Base-by-base conservation (phyloP, 2,329 filamentous ascomycete genomes). In the Pseudocercospora ulei region DNA sequence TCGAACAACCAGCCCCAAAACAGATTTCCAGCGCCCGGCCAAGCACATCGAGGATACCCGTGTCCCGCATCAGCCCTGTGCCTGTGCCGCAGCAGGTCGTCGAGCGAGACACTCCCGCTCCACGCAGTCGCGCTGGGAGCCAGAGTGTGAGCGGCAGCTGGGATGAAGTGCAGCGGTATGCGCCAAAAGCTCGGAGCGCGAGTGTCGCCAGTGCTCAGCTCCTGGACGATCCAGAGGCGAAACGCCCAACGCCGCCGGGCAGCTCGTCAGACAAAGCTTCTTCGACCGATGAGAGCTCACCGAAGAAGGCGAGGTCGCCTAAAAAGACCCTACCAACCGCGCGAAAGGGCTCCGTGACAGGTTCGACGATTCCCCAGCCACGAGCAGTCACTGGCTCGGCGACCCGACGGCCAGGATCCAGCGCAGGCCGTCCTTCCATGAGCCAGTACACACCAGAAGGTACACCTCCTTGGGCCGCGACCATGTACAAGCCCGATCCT, bases 401-500 rank as follows among this genome's bases (percentile, higher is more conserved):
- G 6, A 35, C 40, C 7, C 37, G 26, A 22, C 38, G 47, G n/a
- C 52, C 56, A 12, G 41, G 44, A 3, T 56, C 53, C 1, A 50
- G 52, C 30, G 48, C 47, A 16, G 49, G 48, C 5, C 61, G 56
- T 61, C 70, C 54, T 58, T 70, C 61, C 75, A 84, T 65, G 66
- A 76, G 44, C 77, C 83, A 72, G 51, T 38, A 48, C 7, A 82
- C 79, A 56, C 75, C 78, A 0, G 90, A 96, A 66, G 90, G 90
- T 12, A 88, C 96, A 38, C 86, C 90, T 6, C 90, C 90, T 35
- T 98, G 90, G 90, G 75, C 96, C 63, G 75, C 90, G 29, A 83
- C 82, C 13, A 85, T 93, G 63, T 98, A 95, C 63, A 93, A 92
- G 56, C 90, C 90, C 0, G 90, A 98, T 58, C 90, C 90, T 18